Evolutionary conservation across 2,329 filamentous ascomycete genomes (phyloP), one percentile per base, ranked within the genome.

Genomic region (Lachnellula arida): DNA sequence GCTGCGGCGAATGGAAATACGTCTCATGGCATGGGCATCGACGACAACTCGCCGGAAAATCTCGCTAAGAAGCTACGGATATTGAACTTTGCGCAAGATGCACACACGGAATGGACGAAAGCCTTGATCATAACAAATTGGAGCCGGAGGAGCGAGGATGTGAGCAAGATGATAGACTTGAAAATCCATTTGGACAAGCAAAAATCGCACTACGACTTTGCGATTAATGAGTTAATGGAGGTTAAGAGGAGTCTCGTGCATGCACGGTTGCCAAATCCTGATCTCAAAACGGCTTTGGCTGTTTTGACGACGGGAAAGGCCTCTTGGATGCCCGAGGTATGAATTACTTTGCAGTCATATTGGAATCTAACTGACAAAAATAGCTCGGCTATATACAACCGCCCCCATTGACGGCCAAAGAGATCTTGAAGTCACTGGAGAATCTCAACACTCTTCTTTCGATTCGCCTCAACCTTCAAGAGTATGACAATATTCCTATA

Each of bases 41-140:
- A 85, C 53, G 85, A 89, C 65, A 77, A 74, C 19, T 86, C 84
- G 1, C 69, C 72, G 40, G 84, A 86, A 58, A 93, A 90, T 67
- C 67, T 89, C 12, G 77, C 80, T 34, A 96, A 96, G 74, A 97
- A 96, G 73, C 74, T 82, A 28, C 74, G 78, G 37, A 72, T 97
- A 52, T 73, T 96, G 57, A 83, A 88, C 44, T 96, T 94, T 74
- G 85, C 88, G 8, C 87, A 93, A 69, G 81, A 85, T 22, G 84
- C 88, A 67, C 87, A 96, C 67, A 85, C 87, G 32, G 91, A 90
- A 74, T 97, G 95, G 78, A 90, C 96, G 70, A 97, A 99, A 74
- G 82, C 92, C 7, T 78, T 97, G 19, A 91, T 99, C 22, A 86
- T 99, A 47, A 85, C 88, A 1, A 88, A 94, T 73, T 99, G 94